Percentiles rank a stretch among this genome's conserved stretches.
Conservation (phyloP, 202 grass and related monocot species). For the Saccharum hybrid region DNA sequence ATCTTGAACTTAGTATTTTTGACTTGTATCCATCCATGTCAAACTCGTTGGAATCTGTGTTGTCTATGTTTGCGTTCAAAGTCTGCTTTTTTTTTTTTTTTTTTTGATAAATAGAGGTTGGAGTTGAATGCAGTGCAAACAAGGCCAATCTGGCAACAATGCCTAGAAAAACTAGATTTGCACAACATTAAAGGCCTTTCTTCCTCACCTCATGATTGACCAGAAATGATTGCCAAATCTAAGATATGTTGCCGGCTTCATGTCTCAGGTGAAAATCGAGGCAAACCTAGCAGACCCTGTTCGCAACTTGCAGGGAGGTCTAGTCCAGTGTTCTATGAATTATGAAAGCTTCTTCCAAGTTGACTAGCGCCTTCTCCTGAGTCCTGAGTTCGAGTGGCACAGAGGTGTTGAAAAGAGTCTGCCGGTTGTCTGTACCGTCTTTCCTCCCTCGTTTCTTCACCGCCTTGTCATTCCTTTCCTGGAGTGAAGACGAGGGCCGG, state of each 20-base stretch:
- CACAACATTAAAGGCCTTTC: background rate
- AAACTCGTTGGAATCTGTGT: background rate
- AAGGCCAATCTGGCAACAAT: background rate
- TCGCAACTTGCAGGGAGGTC: background rate
- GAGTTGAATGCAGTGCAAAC: background rate
- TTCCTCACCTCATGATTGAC: background rate
- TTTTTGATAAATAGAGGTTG: background rate
- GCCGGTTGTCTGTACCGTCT: background rate
- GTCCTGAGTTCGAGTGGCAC: background rate
- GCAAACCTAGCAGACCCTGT: background rate
- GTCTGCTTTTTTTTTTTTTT: no score
- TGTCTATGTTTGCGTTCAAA: background rate
- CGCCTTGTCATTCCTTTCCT: conserved; percentile 1
- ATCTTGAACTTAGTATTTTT: conserved; percentile 16
- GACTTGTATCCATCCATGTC: conserved; percentile 35
- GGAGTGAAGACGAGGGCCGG: background rate
- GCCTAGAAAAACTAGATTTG: background rate
- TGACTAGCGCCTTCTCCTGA: background rate
- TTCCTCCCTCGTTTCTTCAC: background rate
- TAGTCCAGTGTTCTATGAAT: background rate
- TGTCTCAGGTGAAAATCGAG: background rate
- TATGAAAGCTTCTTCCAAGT: background rate
- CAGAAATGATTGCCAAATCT: background rate
- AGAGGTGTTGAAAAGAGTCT: background rate
- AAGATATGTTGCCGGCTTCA: background rate